Evolutionary conservation across 208 protist genomes (phyloP), one percentile per base, ranked within the genome.

Genomic region (Leishmania arabica): DNA sequence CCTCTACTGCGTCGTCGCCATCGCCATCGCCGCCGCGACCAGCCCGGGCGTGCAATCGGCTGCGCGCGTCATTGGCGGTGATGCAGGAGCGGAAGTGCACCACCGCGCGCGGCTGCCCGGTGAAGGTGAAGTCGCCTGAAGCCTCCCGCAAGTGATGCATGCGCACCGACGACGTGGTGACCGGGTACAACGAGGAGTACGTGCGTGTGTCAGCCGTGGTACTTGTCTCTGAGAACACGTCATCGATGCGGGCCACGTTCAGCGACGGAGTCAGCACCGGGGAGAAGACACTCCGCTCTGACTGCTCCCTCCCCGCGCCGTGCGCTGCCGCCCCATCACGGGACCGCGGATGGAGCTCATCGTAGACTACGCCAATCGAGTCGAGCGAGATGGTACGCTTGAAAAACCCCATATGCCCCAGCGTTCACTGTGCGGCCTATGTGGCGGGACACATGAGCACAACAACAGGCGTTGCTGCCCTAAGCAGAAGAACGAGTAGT

Each of bases 21-120:
- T 71, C 74, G 40, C 49, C 51, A 58, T 37, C 80, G 13, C 69
- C 27, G 42, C 45, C 70, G 24, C 62, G 73, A 64, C 72, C 84
- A 40, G 7, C 17, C 54, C 75, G 40, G 56, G 60, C 56, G 37
- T 66, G 47, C 27, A 40, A 54, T n/a, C 70, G 80, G 42, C 80
- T 34, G 49, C 83, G 82, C 1, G 54, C 76, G 42, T 77, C 71
- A 53, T 89, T 85, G 9, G 88, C 82, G 15, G 91, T 84, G 56
- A 96, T 95, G 80, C 94, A 97, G 3, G 92, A 94, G 65, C 89
- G 87, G 80, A 97, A 96, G 60, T 81, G 87, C 68, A 93, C 86
- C 27, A 97, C 90, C 75, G 95, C 94, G 37, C 74, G 75, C 17
- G 90, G 91, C 71, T 85, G 84, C 37, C 89, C 91, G 75, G 87